Evolutionary conservation across 1,139 yeast genomes (phyloP).

Genomic region (Candida dubliniensis): DNA sequence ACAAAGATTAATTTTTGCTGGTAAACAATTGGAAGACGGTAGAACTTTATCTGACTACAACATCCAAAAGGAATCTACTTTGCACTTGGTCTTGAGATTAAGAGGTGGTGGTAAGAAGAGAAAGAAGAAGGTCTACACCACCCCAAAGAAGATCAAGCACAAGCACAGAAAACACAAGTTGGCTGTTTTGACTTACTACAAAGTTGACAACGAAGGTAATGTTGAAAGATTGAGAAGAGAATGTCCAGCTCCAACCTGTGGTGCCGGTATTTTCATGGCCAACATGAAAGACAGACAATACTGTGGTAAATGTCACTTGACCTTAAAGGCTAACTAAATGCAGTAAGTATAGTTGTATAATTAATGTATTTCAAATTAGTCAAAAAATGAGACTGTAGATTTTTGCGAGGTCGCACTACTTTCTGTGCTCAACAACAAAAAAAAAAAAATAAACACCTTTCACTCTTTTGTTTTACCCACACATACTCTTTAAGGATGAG

Average conservation of each 20-base stretch:
- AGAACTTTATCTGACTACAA: conserved; percentile 99
- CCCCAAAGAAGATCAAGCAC: conserved; percentile 99
- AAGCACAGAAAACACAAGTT: conserved; percentile 99
- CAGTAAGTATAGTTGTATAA: neutral
- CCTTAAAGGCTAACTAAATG: conserved; percentile 64
- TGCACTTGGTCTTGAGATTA: conserved; percentile 96
- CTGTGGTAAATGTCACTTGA: conserved; percentile 99
- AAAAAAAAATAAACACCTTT: neutral
- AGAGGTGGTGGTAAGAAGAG: conserved; percentile 99
- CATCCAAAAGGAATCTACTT: conserved; percentile 99
- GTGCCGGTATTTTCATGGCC: conserved; percentile 99
- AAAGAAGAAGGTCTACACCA: conserved; percentile 99
- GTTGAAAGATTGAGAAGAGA: conserved; percentile 99
- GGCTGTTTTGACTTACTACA: conserved; percentile 99
- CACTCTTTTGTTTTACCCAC: neutral
- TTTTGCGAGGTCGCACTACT: too few relatives aligned
- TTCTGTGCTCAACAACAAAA: neutral
- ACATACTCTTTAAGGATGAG: conserved; percentile 1
- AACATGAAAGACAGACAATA: conserved; percentile 98
- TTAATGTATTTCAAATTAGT: neutral
- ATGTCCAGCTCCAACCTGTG: conserved; percentile 91
- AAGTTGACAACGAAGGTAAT: conserved; percentile 97
- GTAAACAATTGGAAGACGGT: conserved; percentile 99
- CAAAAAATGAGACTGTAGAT: too few relatives aligned
- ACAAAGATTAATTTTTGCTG: conserved; percentile 99